phyloP scores from a whole-genome alignment of 352 stramenopile species.

The Phytophthora tubulina region DNA sequence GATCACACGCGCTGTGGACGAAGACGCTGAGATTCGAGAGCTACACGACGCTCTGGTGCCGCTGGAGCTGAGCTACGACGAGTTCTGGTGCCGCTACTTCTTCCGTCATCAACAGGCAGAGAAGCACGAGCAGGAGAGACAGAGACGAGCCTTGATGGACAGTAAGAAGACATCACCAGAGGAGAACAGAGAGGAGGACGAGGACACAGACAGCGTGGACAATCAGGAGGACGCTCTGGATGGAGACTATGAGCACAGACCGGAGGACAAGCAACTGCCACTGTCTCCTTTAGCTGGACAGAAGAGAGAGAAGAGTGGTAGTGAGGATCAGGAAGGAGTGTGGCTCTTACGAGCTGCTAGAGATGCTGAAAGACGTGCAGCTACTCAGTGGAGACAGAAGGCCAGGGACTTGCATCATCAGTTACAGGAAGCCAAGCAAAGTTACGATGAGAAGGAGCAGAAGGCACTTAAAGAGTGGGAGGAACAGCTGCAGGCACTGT shows the following conservation, averaged over 20 bases:
- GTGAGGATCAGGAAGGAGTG: conserved; percentile 50
- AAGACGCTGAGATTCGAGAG: conserved; percentile 59
- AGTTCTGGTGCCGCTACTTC: conserved; percentile 89
- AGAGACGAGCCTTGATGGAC: conserved; percentile 17
- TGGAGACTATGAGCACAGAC: conserved; percentile 32
- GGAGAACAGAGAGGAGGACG: conserved; percentile 45
- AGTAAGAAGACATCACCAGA: conserved; percentile 39
- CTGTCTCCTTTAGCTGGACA: conserved; percentile 19
- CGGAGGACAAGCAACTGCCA: conserved; percentile 17
- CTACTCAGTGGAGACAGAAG: conserved; percentile 78
- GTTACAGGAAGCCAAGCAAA: conserved; percentile 50
- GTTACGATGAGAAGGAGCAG: conserved; percentile 59
- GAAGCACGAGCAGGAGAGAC: conserved; percentile 44
- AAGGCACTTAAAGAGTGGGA: conserved; percentile 60
- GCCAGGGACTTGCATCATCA: conserved; percentile 70
- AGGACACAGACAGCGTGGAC: conserved; percentile 49
- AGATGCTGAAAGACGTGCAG: conserved; percentile 55
- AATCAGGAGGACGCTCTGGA: conserved; percentile 32
- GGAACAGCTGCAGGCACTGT: conserved; percentile 70
- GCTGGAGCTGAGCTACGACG: conserved; percentile 78
- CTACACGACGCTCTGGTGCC: conserved; percentile 81
- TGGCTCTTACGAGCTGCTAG: conserved; percentile 51
- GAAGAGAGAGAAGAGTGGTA: conserved; percentile 27
- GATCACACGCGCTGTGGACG: conserved; percentile 68
- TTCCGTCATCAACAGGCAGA: conserved; percentile 70